Conservation (phyloP, 2,329 filamentous ascomycete genomes). For the Cordyceps militaris region DNA sequence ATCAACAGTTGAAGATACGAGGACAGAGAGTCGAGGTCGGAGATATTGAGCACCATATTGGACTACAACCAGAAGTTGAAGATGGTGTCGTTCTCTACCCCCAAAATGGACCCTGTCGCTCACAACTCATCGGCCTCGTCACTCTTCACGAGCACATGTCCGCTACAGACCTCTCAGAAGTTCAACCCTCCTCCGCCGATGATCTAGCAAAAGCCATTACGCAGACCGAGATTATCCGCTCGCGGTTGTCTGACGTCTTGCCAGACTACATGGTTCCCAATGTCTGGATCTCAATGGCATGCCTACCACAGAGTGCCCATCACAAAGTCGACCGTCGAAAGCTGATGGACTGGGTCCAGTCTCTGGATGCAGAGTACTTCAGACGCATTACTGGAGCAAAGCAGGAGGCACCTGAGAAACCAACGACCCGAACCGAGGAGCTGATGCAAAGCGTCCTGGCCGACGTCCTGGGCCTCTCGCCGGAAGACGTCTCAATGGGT, state of each 20-base stretch:
- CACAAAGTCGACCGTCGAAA: neutral
- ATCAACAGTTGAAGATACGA: neutral
- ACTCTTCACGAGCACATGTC: neutral
- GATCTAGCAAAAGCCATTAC: neutral
- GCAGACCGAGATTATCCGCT: neutral
- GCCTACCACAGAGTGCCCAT: neutral
- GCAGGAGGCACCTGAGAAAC: neutral
- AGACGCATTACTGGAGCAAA: neutral
- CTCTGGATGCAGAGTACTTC: neutral
- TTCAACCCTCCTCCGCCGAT: neutral
- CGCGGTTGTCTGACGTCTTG: neutral
- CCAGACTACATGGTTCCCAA: neutral
- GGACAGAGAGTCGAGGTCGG: neutral
- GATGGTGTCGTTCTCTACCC: neutral
- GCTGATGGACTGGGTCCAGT: neutral
- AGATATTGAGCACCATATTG: neutral
- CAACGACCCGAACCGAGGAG: neutral
- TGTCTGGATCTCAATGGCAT: neutral
- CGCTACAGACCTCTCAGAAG: neutral
- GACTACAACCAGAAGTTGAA: neutral
- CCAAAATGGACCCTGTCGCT: neutral
- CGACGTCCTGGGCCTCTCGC: conserved; percentile 16
- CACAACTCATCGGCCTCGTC: neutral
- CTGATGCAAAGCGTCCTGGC: conserved; percentile 24
- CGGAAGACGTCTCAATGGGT: neutral